Conservation (phyloP, 2,329 filamentous ascomycete genomes). For the Byssothecium circinans region DNA sequence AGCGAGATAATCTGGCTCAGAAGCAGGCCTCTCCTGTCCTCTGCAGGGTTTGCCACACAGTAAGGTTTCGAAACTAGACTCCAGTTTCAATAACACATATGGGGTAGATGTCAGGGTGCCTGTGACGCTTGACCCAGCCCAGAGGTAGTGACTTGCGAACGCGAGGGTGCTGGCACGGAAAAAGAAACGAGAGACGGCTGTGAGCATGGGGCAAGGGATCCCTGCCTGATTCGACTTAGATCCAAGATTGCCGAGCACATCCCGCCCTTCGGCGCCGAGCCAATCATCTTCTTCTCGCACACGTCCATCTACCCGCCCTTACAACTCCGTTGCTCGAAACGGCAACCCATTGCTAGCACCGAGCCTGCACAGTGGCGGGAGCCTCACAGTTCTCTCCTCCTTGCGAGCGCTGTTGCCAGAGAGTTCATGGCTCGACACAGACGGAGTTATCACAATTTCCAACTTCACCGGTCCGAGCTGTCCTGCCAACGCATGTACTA, state of each 20-base stretch:
- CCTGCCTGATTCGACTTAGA: conserved; percentile 29
- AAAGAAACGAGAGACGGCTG: conserved; percentile 10
- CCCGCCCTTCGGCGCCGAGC: conserved; percentile 25
- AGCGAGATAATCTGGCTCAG: conserved; percentile 16
- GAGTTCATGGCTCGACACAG: too few species aligned
- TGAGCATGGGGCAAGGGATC: conserved; percentile 22
- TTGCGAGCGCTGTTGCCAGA: too few species aligned
- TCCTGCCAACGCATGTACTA: background rate
- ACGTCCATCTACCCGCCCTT: conserved; percentile 10
- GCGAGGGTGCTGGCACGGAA: conserved; percentile 5
- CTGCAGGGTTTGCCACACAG: conserved; percentile 1
- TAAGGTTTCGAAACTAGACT: background rate
- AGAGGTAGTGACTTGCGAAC: conserved; percentile 7
- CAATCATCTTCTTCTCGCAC: conserved; percentile 25
- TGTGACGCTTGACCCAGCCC: too few species aligned
- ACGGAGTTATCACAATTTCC: too few species aligned
- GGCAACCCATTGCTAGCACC: conserved; percentile 15
- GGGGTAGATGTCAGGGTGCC: conserved; percentile 1
- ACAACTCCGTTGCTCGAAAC: conserved; percentile 9
- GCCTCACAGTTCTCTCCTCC: too few species aligned
- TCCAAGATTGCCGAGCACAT: conserved; percentile 41
- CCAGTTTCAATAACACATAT: conserved; percentile 1
- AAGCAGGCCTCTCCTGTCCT: conserved; percentile 2
- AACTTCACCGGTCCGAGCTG: background rate
- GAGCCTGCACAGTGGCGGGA: conserved; percentile 13